Evolutionary conservation across 2,329 filamentous ascomycete species (phyloP).

Genomic region (Sclerotinia nivalis): DNA sequence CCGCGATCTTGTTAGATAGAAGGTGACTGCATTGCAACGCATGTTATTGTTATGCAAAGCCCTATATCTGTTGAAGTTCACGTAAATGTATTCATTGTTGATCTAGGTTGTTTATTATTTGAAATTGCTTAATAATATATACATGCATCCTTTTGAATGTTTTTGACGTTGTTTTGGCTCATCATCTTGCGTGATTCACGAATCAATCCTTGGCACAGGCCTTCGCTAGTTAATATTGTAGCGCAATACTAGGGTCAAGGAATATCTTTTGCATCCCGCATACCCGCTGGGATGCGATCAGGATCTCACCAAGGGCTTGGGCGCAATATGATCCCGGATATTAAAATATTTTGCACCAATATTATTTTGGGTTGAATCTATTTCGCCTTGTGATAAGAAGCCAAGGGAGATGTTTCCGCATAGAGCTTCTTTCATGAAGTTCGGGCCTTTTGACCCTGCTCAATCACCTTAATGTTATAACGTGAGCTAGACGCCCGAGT

Average conservation of each 20-base stretch:
- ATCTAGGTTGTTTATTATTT: background rate
- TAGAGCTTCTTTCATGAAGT: background rate
- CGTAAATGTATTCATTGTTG: background rate
- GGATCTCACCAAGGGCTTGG: slow-evolving; percentile 14
- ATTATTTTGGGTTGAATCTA: background rate
- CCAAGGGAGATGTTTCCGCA: slow-evolving; percentile 14
- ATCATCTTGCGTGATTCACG: background rate
- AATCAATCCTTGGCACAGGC: slow-evolving; percentile 17
- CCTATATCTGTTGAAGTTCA: slow-evolving; percentile 6
- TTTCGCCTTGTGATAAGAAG: slow-evolving; percentile 20
- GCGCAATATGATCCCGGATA: slow-evolving; percentile 13
- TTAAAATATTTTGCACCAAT: slow-evolving; percentile 1
- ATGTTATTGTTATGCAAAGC: background rate
- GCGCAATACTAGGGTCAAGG: slow-evolving; percentile 16
- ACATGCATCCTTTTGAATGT: slow-evolving; percentile 3
- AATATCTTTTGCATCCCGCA: slow-evolving; percentile 10
- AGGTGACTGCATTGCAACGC: background rate
- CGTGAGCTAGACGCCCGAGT: background rate
- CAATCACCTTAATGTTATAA: background rate
- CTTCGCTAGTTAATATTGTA: slow-evolving; percentile 7
- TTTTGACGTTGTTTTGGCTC: background rate
- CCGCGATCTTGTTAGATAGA: slow-evolving; percentile 2
- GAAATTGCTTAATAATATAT: background rate
- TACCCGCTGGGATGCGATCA: slow-evolving; percentile 19
- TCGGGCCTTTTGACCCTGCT: slow-evolving; percentile 13